A percentile compares a stretch with the other conserved stretches of the same genome.
Conservation (phyloP, 192 early-diverging fungal genomes). For the Podila minutissima region DNA sequence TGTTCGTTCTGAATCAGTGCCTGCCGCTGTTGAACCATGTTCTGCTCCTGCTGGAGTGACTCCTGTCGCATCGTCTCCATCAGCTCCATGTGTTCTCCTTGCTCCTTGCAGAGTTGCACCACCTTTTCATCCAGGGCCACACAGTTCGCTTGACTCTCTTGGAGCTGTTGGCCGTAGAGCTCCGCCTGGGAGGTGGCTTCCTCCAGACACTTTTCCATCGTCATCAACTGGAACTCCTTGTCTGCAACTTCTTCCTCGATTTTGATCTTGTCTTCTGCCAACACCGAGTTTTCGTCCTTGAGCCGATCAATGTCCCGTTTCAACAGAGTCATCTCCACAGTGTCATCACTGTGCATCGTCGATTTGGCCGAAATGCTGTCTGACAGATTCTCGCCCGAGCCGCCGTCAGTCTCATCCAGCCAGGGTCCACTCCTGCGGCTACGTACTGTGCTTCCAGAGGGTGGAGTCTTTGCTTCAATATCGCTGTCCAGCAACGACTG, state of each 20-base stretch:
- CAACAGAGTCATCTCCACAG: conserved; percentile 37
- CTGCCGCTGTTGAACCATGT: conserved; percentile 4
- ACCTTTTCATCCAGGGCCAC: conserved; percentile 20
- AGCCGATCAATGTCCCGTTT: conserved; percentile 41
- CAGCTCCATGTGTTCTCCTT: conserved; percentile 29
- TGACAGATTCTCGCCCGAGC: conserved; percentile 33
- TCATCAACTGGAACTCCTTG: conserved; percentile 37
- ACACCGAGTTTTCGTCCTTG: conserved; percentile 38
- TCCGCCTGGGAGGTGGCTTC: conserved; percentile 40
- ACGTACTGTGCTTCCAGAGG: neutral
- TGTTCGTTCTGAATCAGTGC: conserved; percentile 23
- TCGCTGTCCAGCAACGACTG: conserved; percentile 7
- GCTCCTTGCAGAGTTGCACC: conserved; percentile 18
- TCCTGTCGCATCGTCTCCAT: conserved; percentile 38
- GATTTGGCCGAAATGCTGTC: conserved; percentile 39
- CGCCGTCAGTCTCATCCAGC: neutral
- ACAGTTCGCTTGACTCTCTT: conserved; percentile 15
- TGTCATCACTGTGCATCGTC: conserved; percentile 41
- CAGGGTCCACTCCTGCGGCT: neutral
- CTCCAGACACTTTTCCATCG: conserved; percentile 46
- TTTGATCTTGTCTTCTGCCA: conserved; percentile 25
- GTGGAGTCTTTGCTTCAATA: neutral
- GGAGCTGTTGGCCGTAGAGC: conserved; percentile 26
- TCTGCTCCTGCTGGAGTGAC: conserved; percentile 21
- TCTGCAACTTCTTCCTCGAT: conserved; percentile 32